Evolutionary conservation across 139 green algal species (phyloP), one percentile per base, ranked within the genome.

Genomic region (Zygnema circumcarinatum): DNA sequence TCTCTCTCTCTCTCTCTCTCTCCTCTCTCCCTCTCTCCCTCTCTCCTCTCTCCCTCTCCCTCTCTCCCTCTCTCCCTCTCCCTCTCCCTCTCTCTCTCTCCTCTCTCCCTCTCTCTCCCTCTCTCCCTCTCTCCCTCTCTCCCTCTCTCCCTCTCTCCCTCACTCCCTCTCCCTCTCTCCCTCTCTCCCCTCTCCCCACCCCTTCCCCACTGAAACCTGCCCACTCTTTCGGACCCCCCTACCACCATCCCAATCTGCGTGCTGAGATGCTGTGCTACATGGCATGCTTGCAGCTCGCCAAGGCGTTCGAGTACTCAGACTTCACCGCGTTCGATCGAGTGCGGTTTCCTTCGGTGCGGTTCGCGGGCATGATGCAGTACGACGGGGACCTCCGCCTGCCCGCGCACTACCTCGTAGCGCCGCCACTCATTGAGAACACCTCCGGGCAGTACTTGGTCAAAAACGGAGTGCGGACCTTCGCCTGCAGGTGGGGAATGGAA

Each of bases 291-390:
- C 67, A 82, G 81, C 36, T 87, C 3, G 94, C 90, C 92, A 99
- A 99, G 92, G 95, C 96, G 0, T 93, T 98, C 38, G 96, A 98
- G 93, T 98, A 98, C 76, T 47, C 92, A 11, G 89, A 97, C n/a
- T 97, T 96, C 69, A 87, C 92, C 56, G 62, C 84, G 0, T 98
- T 98, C 92, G 94, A 98, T 90, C 88, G 94, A 39, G 86, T 94
- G 90, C 93, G 95, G 31, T 94, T 91, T 75, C 95, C 95, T n/a
- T 92, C 95, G 87, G 92, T 94, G 53, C 3, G 92, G 29, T 98
- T 98, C 88, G 95, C 95, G 35, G 96, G 96, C 36, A 95, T 99
- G 92, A 98, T 99, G 96, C 95, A 98, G 92, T 99, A 99, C 89
- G 96, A 99, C 75, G 96, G 96, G 31, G 96, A 99, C 91, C 92